A percentile compares a stretch with the other conserved stretches of the same genome.
These are phyloP conservation scores for Sphaerulina musiva DNA, from an alignment of 2,329 filamentous ascomycete genomes.

Conservation along the genomic window DNA sequence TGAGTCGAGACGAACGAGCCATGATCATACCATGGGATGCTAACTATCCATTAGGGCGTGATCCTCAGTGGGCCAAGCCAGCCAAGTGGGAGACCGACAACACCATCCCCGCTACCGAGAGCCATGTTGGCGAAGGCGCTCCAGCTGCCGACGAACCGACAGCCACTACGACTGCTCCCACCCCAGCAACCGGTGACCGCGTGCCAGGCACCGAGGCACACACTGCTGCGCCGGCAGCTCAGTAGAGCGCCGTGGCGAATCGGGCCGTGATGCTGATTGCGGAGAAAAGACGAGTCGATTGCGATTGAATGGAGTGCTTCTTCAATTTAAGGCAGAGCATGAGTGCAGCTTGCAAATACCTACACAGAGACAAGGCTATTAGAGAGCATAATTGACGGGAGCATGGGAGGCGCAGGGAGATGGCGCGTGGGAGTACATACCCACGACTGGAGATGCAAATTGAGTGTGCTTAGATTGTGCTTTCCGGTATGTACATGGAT, in stretches of 20 bases:
- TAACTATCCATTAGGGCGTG: slow-evolving; percentile 46
- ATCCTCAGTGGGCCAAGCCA: slow-evolving; percentile 59
- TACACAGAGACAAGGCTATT: slow-evolving; percentile 1
- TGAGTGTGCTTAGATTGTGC: neutral
- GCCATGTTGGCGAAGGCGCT: slow-evolving; percentile 28
- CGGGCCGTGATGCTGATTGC: neutral
- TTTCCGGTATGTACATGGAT: neutral
- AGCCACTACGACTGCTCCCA: slow-evolving; percentile 19
- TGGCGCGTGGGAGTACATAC: slow-evolving; percentile 1
- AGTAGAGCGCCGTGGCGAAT: neutral
- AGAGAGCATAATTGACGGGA: neutral
- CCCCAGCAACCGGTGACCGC: slow-evolving; percentile 11
- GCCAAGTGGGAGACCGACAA: slow-evolving; percentile 40
- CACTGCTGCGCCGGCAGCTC: slow-evolving; percentile 4
- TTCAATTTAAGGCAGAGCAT: neutral
- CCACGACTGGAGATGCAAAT: slow-evolving; percentile 1
- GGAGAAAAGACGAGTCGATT: neutral
- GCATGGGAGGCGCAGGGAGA: slow-evolving; percentile 5
- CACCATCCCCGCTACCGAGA: slow-evolving; percentile 31
- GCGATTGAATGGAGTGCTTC: neutral
- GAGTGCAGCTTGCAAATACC: neutral
- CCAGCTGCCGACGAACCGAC: slow-evolving; percentile 20
- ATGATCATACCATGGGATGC: neutral
- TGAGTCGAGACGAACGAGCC: slow-evolving; percentile 21
- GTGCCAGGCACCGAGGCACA: slow-evolving; percentile 8